phyloP scores from a whole-genome alignment of 1,139 yeast genomes.

The Diutina ranongensis region DNA sequence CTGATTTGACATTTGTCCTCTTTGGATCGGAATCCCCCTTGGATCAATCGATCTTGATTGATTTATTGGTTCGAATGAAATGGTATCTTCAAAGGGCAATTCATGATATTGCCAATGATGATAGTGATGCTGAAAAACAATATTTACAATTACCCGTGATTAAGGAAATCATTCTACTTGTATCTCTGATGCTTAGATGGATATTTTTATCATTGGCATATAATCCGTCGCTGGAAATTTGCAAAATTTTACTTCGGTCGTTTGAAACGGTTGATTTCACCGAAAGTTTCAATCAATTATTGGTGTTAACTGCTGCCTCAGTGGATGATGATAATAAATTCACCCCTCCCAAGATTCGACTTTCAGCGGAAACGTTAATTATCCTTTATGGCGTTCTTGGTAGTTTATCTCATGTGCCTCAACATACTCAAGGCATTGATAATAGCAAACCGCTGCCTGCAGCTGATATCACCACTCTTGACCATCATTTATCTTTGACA shows the following conservation, averaged over 20 bases:
- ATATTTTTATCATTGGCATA: constrained; percentile 12
- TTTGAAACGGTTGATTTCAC: constrained; percentile 18
- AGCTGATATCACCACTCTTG: constrained; percentile 1
- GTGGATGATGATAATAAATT: constrained; percentile 2
- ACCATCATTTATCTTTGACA: not conserved
- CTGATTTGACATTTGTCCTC: not conserved
- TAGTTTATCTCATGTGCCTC: not conserved
- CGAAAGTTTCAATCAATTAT: constrained; percentile 14
- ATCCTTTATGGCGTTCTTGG: constrained; percentile 2
- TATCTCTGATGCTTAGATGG: constrained; percentile 17
- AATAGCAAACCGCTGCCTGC: not conserved
- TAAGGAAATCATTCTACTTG: constrained; percentile 18
- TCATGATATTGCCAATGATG: constrained; percentile 11
- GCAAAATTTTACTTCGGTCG: constrained; percentile 12
- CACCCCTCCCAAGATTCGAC: not conserved
- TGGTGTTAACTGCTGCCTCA: constrained; percentile 16
- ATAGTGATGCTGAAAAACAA: constrained; percentile 9
- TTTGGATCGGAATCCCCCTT: not conserved
- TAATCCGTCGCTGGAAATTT: constrained; percentile 7
- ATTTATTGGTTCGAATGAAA: not conserved
- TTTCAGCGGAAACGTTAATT: not conserved
- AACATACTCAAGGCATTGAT: not conserved
- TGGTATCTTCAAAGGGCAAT: constrained; percentile 14
- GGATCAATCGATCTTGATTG: not conserved
- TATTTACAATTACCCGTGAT: constrained; percentile 13